phyloP scores from a whole-genome alignment of 2,329 filamentous ascomycete genomes.

The Beauveria australis region DNA sequence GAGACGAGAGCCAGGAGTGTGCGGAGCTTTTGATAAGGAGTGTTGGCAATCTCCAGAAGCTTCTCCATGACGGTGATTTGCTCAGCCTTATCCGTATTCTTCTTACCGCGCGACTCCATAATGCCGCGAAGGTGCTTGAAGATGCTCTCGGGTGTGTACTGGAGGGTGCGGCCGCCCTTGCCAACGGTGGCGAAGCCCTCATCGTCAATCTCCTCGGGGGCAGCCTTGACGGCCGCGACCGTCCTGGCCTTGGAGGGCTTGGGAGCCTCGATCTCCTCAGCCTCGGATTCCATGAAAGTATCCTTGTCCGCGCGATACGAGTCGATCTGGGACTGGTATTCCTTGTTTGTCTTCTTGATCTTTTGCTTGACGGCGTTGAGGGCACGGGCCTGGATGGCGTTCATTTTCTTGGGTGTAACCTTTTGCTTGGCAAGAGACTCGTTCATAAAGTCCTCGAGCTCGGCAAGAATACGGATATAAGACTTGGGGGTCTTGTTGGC shows the following conservation, averaged over 20 bases:
- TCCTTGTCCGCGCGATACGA: conserved; percentile 80
- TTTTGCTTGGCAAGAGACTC: conserved; percentile 95
- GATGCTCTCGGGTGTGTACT: conserved; percentile 95
- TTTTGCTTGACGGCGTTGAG: conserved; percentile 97
- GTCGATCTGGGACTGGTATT: conserved; percentile 81
- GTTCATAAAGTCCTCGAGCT: conserved; percentile 89
- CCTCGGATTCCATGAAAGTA: conserved; percentile 77
- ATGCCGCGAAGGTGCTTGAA: conserved; percentile 93
- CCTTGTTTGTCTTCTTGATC: conserved; percentile 98
- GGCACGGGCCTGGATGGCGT: conserved; percentile 85
- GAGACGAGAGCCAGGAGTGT: conserved; percentile 87
- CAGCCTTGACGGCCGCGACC: conserved; percentile 37
- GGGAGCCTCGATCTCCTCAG: conserved; percentile 48
- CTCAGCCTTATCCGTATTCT: conserved; percentile 92
- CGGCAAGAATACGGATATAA: conserved; percentile 87
- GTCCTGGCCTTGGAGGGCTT: conserved; percentile 40
- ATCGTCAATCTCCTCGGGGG: conserved; percentile 56
- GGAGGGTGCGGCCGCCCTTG: conserved; percentile 77
- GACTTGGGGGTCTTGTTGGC: conserved; percentile 76
- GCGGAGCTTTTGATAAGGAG: conserved; percentile 88
- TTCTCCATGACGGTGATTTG: conserved; percentile 98
- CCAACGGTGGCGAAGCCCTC: conserved; percentile 86
- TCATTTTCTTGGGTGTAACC: conserved; percentile 96
- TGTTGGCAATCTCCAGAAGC: conserved; percentile 78
- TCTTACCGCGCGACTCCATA: conserved; percentile 93